A percentile compares a stretch with the other conserved stretches of the same genome.
phyloP scores from a whole-genome alignment of 2,329 filamentous ascomycete species.

The Chaetomium sp. region DNA sequence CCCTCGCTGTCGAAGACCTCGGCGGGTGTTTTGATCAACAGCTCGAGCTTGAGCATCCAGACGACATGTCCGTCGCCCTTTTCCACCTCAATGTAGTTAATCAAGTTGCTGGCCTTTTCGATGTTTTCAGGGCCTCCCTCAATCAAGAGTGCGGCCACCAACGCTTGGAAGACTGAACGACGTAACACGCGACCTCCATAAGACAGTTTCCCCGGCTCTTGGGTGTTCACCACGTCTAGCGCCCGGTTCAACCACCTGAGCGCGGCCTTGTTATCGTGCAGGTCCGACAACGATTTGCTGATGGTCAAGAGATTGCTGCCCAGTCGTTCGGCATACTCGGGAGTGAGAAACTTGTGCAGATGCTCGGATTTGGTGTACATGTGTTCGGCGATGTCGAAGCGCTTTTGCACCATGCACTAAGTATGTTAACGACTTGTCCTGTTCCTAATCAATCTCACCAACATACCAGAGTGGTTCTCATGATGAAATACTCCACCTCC shows the following conservation, averaged over 20 bases:
- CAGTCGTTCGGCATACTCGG: slow-evolving; percentile 51
- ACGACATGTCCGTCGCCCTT: slow-evolving; percentile 60
- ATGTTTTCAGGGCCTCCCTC: slow-evolving; percentile 38
- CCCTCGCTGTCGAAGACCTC: slow-evolving; percentile 43
- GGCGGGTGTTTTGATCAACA: slow-evolving; percentile 45
- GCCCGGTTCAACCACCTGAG: slow-evolving; percentile 69
- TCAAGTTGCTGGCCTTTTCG: slow-evolving; percentile 48
- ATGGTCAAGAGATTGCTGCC: slow-evolving; percentile 67
- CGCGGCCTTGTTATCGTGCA: slow-evolving; percentile 49
- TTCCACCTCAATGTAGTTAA: slow-evolving; percentile 56
- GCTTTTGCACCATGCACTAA: slow-evolving; percentile 68
- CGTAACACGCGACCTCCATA: slow-evolving; percentile 57
- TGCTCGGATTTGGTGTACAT: slow-evolving; percentile 58
- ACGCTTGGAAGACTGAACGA: slow-evolving; percentile 58
- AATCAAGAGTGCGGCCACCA: slow-evolving; percentile 50
- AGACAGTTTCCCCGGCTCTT: slow-evolving; percentile 50
- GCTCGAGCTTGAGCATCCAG: slow-evolving; percentile 60
- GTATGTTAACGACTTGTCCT: slow-evolving; percentile 6
- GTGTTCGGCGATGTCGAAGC: slow-evolving; percentile 70
- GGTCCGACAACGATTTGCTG: slow-evolving; percentile 52
- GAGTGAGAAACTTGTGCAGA: slow-evolving; percentile 36
- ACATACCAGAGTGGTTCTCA: slow-evolving; percentile 61
- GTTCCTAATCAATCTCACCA: background rate
- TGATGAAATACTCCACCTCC: slow-evolving; percentile 56
- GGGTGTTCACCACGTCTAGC: slow-evolving; percentile 49